These are phyloP conservation scores for Scheffersomyces lignicola DNA, from an alignment of 1,139 yeast species.

Conservation along the genomic window DNA sequence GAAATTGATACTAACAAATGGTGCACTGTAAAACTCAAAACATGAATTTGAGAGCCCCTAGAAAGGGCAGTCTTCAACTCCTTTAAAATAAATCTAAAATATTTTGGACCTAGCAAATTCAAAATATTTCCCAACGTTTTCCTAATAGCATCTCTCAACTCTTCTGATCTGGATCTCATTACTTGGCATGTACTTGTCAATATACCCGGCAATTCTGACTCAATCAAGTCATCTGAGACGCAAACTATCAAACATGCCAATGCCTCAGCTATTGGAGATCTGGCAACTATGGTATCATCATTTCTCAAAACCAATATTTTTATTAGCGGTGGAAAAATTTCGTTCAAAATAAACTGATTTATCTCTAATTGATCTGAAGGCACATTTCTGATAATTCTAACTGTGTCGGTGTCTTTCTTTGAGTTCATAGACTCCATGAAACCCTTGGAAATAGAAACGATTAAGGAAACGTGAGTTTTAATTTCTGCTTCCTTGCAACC, in stretches of 20 bases:
- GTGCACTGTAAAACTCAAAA: slow-evolving; percentile 86
- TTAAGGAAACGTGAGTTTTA: slow-evolving; percentile 60
- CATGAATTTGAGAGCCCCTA: slow-evolving; percentile 93
- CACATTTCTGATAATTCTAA: slow-evolving; percentile 24
- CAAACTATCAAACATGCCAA: slow-evolving; percentile 69
- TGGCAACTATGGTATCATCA: slow-evolving; percentile 72
- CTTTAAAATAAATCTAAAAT: slow-evolving; percentile 69
- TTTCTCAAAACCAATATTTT: slow-evolving; percentile 62
- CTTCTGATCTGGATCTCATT: slow-evolving; percentile 83
- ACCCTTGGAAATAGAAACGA: slow-evolving; percentile 64
- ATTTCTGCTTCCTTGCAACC: slow-evolving; percentile 50
- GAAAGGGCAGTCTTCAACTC: slow-evolving; percentile 79
- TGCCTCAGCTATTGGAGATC: slow-evolving; percentile 84
- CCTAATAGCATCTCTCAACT: slow-evolving; percentile 83
- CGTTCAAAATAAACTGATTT: slow-evolving; percentile 55
- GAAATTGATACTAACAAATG: slow-evolving; percentile 58
- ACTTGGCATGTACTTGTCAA: slow-evolving; percentile 86
- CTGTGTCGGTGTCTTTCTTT: slow-evolving; percentile 11
- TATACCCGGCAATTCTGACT: slow-evolving; percentile 71
- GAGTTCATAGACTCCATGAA: slow-evolving; percentile 28
- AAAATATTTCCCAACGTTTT: slow-evolving; percentile 71
- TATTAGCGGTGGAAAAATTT: slow-evolving; percentile 62
- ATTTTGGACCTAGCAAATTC: slow-evolving; percentile 65
- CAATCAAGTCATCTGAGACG: slow-evolving; percentile 56
- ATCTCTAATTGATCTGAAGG: slow-evolving; percentile 44